Conservation (phyloP, 1,284 basidiomycete species). For the Nidula niveotomentosa region DNA sequence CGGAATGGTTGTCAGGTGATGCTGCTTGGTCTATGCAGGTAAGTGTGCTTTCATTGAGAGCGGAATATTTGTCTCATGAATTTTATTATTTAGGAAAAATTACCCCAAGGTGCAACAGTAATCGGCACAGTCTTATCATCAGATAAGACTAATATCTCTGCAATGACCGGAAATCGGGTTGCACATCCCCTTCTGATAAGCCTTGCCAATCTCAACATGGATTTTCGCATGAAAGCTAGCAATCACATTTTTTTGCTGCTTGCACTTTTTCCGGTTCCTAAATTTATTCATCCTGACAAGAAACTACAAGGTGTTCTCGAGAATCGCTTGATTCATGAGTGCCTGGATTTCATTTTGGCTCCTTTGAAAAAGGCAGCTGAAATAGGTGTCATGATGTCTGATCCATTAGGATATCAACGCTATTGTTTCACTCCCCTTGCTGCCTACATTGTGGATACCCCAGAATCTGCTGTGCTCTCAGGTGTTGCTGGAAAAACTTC, state of each 20-base stretch:
- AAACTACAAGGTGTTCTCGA: conserved; percentile 17
- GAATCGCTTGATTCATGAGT: conserved; percentile 24
- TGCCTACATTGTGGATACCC: conserved; percentile 22
- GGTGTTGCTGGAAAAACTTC: conserved; percentile 24
- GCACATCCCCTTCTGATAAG: conserved; percentile 32
- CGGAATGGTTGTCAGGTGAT: conserved; percentile 25
- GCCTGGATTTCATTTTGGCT: conserved; percentile 20
- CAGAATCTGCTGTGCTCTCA: conserved; percentile 20
- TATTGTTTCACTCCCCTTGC: conserved; percentile 22
- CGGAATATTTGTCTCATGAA: not conserved
- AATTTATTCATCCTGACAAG: conserved; percentile 16
- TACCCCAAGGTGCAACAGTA: conserved; percentile 26
- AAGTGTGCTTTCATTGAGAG: not conserved
- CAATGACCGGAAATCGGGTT: conserved; percentile 23
- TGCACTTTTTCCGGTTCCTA: conserved; percentile 25
- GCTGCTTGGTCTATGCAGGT: conserved; percentile 30
- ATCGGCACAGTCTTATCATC: conserved; percentile 26
- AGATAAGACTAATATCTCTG: conserved; percentile 30
- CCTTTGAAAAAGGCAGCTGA: conserved; percentile 26
- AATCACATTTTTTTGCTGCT: conserved; percentile 25
- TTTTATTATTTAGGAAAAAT: conserved; percentile 14
- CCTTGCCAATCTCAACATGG: too few species aligned
- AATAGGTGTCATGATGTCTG: conserved; percentile 22
- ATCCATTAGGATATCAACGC: conserved; percentile 17
- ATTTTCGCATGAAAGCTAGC: conserved; percentile 24